phyloP scores from a whole-genome alignment of 352 stramenopile species.

The Pythium angustatum region DNA sequence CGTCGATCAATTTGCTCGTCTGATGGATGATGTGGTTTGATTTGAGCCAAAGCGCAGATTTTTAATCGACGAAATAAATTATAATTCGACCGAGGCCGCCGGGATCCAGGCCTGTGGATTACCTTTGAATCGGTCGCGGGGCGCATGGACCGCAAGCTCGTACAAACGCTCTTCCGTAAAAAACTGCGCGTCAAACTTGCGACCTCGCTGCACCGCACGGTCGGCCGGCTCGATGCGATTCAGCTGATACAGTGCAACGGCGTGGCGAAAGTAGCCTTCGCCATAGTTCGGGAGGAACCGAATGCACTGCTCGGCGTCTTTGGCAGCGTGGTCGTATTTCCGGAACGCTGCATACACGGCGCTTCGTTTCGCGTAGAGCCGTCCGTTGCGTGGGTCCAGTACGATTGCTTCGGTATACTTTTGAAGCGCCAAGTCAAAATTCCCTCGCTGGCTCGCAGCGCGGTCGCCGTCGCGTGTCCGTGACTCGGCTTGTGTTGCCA shows the following conservation, averaged over 20 bases:
- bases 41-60: too few species aligned
- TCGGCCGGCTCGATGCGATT: slow-evolving; percentile 13
- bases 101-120: slow-evolving; percentile 7
- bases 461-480: slow-evolving; percentile 17
- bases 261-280: slow-evolving; percentile 32
- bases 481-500: slow-evolving; percentile 20
- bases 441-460: slow-evolving; percentile 9
- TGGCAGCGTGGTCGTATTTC: slow-evolving; percentile 23
- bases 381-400: slow-evolving; percentile 25
- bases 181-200: slow-evolving; percentile 18
- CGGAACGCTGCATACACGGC: slow-evolving; percentile 23
- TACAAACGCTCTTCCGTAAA: slow-evolving; percentile 20
- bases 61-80: slow-evolving; percentile 7
- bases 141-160: slow-evolving; percentile 22
- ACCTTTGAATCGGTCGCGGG: slow-evolving; percentile 1
- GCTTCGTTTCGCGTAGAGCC: slow-evolving; percentile 27
- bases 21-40: too few species aligned
- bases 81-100: slow-evolving; percentile 19
- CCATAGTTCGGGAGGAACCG: slow-evolving; percentile 25
- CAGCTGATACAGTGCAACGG: slow-evolving; percentile 25
- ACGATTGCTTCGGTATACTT: slow-evolving; percentile 31
- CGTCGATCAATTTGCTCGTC: too few species aligned
- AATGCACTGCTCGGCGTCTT: slow-evolving; percentile 31
- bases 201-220: slow-evolving; percentile 19
- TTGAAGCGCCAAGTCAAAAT: slow-evolving; percentile 24